These are phyloP conservation scores for Metschnikowia amazonensis DNA, from an alignment of 805 yeast species.

Conservation along the genomic window DNA sequence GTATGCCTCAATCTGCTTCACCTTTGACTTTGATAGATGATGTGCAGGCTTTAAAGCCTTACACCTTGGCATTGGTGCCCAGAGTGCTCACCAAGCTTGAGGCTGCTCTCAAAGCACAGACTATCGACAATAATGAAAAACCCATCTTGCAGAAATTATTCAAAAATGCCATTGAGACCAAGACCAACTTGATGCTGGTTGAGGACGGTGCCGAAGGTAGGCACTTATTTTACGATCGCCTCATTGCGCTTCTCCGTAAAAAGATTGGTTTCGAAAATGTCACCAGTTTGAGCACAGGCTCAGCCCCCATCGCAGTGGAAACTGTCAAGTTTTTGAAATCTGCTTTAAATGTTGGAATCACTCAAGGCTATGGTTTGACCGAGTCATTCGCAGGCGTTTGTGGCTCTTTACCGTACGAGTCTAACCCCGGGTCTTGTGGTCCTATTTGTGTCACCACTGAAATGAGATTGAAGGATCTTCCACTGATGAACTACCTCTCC, in stretches of 20 bases:
- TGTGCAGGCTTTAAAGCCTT: conserved; percentile 51
- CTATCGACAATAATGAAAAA: conserved; percentile 30
- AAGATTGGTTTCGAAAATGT: conserved; percentile 32
- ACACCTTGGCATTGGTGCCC: conserved; percentile 55
- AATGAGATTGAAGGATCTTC: conserved; percentile 22
- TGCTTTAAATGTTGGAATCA: conserved; percentile 22
- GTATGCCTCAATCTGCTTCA: conserved; percentile 34
- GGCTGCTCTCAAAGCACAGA: conserved; percentile 26
- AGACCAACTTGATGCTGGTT: conserved; percentile 31
- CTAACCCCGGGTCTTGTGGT: conserved; percentile 25
- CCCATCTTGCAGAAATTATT: conserved; percentile 29
- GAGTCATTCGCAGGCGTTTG: conserved; percentile 27
- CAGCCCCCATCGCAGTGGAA: conserved; percentile 24
- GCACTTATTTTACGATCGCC: conserved; percentile 33
- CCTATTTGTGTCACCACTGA: conserved; percentile 19
- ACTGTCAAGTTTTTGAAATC: conserved; percentile 25
- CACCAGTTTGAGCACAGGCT: conserved; percentile 23
- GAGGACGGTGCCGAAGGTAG: conserved; percentile 37
- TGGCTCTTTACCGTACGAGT: conserved; percentile 18
- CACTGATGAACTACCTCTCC: conserved; percentile 23
- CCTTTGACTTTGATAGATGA: conserved; percentile 57
- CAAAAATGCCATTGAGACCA: conserved; percentile 27
- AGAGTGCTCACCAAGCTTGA: conserved; percentile 59
- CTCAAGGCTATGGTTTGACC: conserved; percentile 37
- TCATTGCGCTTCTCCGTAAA: conserved; percentile 27